These are phyloP conservation scores for Hortiboletus rubellus DNA, from an alignment of 1,284 basidiomycete species.

Conservation along the genomic window DNA sequence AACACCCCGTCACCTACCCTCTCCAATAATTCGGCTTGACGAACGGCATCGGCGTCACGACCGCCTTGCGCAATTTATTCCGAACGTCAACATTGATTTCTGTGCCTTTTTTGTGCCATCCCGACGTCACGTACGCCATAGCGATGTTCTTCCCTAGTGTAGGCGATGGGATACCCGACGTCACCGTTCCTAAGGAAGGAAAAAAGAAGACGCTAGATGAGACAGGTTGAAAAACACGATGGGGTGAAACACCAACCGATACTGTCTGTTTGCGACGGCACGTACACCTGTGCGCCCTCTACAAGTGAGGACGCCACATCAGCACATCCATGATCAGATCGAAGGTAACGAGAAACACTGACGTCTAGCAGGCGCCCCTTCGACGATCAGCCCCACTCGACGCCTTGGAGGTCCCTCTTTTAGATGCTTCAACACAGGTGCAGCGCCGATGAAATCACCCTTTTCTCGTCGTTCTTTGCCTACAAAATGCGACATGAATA, in stretches of 20 bases:
- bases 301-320: slow-evolving; percentile 4
- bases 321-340: not conserved
- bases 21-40: slow-evolving; percentile 70
- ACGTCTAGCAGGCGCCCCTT: slow-evolving; percentile 87
- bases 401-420: slow-evolving; percentile 79
- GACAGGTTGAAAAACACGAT: not conserved
- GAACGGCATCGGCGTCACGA: slow-evolving; percentile 81
- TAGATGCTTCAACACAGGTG: slow-evolving; percentile 76
- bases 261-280: slow-evolving; percentile 51
- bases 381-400: slow-evolving; percentile 82
- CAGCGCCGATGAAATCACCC: slow-evolving; percentile 82
- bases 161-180: slow-evolving; percentile 95
- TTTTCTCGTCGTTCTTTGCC: slow-evolving; percentile 79
- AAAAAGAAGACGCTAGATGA: not conserved
- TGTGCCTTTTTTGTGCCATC: slow-evolving; percentile 91
- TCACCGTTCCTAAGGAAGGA: slow-evolving; percentile 60
- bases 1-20: slow-evolving; percentile 36
- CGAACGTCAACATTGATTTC: slow-evolving; percentile 78
- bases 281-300: slow-evolving; percentile 84
- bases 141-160: slow-evolving; percentile 91
- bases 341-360: slow-evolving; percentile 25
- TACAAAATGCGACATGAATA: slow-evolving; percentile 14
- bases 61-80: slow-evolving; percentile 67
- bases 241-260: slow-evolving; percentile 48
- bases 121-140: slow-evolving; percentile 86